phyloP scores from a whole-genome alignment of 371 early-diverging fungal species.

The Syncephalastrum contaminatum region DNA sequence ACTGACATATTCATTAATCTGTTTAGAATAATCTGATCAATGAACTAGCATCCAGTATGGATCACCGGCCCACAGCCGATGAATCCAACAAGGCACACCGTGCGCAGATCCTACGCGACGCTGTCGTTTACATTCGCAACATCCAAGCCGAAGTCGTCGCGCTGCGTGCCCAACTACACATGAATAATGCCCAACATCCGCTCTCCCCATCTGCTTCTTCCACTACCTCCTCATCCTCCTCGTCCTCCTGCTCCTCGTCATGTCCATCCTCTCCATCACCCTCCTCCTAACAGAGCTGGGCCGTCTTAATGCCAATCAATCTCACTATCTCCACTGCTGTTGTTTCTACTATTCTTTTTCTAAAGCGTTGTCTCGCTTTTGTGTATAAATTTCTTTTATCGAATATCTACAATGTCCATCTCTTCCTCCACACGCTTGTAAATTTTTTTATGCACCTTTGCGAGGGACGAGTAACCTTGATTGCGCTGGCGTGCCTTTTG shows the following conservation, averaged over 20 bases:
- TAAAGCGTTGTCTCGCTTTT: too few relatives aligned
- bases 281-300: too few relatives aligned
- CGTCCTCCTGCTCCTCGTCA: too few relatives aligned
- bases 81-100: conserved; percentile 21
- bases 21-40: conserved; percentile 21
- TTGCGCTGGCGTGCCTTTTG: conserved; percentile 7
- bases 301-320: too few relatives aligned
- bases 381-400: neutral
- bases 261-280: too few relatives aligned
- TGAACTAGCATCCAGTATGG: conserved; percentile 14
- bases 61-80: conserved; percentile 8
- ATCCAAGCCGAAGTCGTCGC: conserved; percentile 23
- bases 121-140: conserved; percentile 25
- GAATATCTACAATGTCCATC: conserved; percentile 29
- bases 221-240: too few relatives aligned
- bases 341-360: too few relatives aligned
- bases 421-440: conserved; percentile 51
- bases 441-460: conserved; percentile 32
- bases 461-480: conserved; percentile 20
- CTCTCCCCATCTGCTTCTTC: too few relatives aligned
- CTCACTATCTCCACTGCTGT: too few relatives aligned
- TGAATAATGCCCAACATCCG: too few relatives aligned
- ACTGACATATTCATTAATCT: neutral
- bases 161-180: conserved; percentile 11
- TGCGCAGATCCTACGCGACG: conserved; percentile 25